Conservation (phyloP, 2,329 filamentous ascomycete genomes). For the Trichoderma afroharzianum region DNA sequence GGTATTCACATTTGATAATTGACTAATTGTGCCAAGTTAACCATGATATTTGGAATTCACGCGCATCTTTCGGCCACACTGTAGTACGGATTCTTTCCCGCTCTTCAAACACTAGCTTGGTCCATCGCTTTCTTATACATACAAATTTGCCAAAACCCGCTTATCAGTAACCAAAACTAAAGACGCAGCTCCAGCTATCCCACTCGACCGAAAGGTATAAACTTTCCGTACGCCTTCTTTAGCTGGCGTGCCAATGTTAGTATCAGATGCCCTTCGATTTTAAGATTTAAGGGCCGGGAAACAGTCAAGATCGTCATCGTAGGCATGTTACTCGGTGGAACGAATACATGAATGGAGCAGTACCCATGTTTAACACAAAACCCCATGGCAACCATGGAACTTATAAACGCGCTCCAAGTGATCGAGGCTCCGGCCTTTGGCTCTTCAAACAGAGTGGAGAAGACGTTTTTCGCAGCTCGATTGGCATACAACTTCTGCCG, state of each 20-base stretch:
- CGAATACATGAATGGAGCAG: background rate
- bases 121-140: background rate
- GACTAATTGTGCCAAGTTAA: background rate
- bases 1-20: background rate
- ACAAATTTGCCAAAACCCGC: background rate
- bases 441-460: background rate
- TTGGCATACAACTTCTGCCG: background rate
- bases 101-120: background rate
- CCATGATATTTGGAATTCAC: background rate
- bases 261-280: background rate
- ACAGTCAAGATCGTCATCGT: background rate
- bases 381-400: background rate
- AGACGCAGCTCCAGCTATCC: background rate
- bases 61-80: background rate
- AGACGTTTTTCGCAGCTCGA: background rate
- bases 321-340: background rate
- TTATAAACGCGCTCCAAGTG: background rate
- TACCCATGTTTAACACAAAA: background rate
- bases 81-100: background rate
- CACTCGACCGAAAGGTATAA: background rate
- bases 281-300: background rate
- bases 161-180: background rate
- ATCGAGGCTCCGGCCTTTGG: background rate
- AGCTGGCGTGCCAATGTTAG: background rate
- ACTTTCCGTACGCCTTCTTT: background rate